Evolutionary conservation across 2,329 filamentous ascomycete species (phyloP).

Genomic region (Blastomyces emzantsi): DNA sequence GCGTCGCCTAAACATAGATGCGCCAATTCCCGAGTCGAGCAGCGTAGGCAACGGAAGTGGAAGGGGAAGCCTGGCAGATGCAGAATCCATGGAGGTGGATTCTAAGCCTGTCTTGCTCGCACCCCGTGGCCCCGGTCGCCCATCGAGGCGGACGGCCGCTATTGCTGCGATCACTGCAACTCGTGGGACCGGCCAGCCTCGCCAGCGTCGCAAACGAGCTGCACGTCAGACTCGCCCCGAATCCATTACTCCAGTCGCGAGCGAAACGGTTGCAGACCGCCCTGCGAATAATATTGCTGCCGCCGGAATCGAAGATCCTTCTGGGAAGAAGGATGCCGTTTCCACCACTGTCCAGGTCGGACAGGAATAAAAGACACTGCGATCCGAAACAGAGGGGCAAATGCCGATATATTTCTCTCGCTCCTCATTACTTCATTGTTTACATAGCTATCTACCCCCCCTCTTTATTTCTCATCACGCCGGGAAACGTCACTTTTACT

Average conservation of each 20-base stretch:
- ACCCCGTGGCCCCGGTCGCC: constrained; percentile 5
- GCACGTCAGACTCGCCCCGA: neutral
- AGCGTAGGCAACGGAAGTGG: neutral
- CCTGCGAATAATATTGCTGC: neutral
- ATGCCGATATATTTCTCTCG: neutral
- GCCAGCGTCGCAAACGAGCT: neutral
- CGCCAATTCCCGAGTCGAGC: neutral
- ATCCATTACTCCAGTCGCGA: neutral
- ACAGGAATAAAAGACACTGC: no score
- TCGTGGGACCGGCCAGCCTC: neutral
- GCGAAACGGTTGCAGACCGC: neutral
- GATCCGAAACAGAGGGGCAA: neutral
- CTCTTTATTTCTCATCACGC: neutral
- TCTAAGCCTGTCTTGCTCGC: neutral
- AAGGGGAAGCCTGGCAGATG: neutral
- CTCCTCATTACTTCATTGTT: neutral
- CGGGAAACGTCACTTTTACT: neutral
- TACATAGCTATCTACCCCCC: neutral
- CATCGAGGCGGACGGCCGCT: neutral
- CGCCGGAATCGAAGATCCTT: no score
- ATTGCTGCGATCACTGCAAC: neutral
- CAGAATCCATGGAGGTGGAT: neutral
- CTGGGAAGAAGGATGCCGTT: neutral
- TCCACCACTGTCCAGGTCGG: neutral
- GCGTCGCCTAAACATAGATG: neutral